Percentiles rank a stretch among this genome's conserved stretches.
Conservation (phyloP, 2,329 filamentous ascomycete genomes). For the Sporothrix brasiliensis region DNA sequence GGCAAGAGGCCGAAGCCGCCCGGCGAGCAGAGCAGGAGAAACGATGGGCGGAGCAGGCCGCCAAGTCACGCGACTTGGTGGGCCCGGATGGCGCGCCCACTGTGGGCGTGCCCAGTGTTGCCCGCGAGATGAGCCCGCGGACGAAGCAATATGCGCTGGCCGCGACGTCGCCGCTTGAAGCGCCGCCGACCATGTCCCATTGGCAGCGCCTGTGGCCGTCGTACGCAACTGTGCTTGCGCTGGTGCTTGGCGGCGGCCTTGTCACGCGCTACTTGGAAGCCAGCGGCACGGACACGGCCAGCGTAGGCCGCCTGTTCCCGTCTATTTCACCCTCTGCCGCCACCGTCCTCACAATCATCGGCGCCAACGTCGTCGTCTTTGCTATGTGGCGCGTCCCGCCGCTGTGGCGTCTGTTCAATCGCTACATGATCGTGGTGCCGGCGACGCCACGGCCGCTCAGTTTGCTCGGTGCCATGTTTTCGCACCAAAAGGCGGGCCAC, state of each 20-base stretch:
- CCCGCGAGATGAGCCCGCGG: constrained; percentile 43
- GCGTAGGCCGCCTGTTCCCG: constrained; percentile 57
- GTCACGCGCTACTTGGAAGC: constrained; percentile 46
- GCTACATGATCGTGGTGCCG: constrained; percentile 66
- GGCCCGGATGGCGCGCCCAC: constrained; percentile 37
- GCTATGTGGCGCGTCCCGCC: constrained; percentile 65
- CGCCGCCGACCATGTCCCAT: constrained; percentile 54
- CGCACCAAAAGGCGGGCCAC: constrained; percentile 66
- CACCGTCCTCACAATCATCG: constrained; percentile 65
- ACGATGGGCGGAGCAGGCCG: constrained; percentile 48
- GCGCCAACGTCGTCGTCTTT: constrained; percentile 61
- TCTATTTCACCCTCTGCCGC: constrained; percentile 64
- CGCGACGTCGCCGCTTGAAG: constrained; percentile 55
- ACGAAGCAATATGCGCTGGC: constrained; percentile 50
- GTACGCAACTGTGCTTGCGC: constrained; percentile 51
- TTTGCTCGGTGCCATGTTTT: constrained; percentile 67
- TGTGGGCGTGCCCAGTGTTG: constrained; percentile 40
- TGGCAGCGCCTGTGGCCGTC: constrained; percentile 61
- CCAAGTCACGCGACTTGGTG: constrained; percentile 35
- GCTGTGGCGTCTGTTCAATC: constrained; percentile 67
- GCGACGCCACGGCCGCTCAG: constrained; percentile 65
- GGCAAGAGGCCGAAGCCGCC: constrained; percentile 42
- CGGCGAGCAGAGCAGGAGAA: constrained; percentile 31
- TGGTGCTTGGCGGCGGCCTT: constrained; percentile 50
- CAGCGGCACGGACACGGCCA: constrained; percentile 43